Conservation (phyloP, 768 basidiomycete genomes). For the Lactarius quietus region DNA sequence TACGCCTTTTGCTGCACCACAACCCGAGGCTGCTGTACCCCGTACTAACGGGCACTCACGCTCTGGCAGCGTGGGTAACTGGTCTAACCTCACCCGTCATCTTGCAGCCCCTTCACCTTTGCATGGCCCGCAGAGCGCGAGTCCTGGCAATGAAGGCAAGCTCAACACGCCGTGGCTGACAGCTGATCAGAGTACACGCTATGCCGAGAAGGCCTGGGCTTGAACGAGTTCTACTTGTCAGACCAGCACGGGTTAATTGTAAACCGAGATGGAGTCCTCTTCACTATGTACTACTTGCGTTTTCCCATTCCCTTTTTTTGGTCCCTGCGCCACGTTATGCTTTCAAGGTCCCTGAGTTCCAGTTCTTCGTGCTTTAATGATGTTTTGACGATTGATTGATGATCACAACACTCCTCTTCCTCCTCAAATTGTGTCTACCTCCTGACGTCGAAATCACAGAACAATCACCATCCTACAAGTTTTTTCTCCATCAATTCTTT, state of each 20-base stretch:
- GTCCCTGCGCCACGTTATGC: conserved; percentile 20
- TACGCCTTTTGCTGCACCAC: conserved; percentile 38
- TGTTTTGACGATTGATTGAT: conserved; percentile 22
- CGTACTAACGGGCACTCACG: conserved; percentile 66
- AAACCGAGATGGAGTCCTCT: background rate
- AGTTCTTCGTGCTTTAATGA: conserved; percentile 14
- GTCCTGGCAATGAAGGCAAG: conserved; percentile 55
- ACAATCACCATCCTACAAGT: conserved; percentile 18
- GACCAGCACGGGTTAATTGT: conserved; percentile 9
- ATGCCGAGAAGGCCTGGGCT: conserved; percentile 53
- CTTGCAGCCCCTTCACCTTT: conserved; percentile 48
- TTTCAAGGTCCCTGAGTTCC: conserved; percentile 14
- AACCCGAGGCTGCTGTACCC: conserved; percentile 40
- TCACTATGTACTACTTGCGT: conserved; percentile 13
- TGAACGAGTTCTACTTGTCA: background rate
- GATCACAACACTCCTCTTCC: conserved; percentile 6
- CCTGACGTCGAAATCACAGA: conserved; percentile 15
- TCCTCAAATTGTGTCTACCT: conserved; percentile 7
- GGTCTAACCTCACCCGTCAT: conserved; percentile 60
- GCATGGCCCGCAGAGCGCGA: conserved; percentile 47
- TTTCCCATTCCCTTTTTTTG: conserved; percentile 1
- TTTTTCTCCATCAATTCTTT: conserved; percentile 16
- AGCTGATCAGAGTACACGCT: conserved; percentile 30
- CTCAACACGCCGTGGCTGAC: conserved; percentile 57
- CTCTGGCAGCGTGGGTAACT: conserved; percentile 78